Evolutionary conservation across 2,329 filamentous ascomycete species (phyloP).

Genomic region (Raffaelea arxii): DNA sequence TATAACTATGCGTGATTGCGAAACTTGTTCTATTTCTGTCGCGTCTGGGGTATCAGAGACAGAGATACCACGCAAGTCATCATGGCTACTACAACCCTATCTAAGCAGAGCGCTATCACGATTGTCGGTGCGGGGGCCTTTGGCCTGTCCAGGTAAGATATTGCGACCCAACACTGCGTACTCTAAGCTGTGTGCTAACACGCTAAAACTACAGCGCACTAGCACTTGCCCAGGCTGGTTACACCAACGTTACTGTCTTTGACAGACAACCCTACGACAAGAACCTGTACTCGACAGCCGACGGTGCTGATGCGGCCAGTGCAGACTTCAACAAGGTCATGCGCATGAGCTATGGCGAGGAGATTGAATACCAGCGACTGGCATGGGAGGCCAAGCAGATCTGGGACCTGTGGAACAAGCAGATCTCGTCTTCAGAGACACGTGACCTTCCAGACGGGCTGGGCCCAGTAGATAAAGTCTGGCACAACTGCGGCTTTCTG

Average conservation of each 20-base stretch:
- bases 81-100: background rate
- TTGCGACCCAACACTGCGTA: too few species aligned
- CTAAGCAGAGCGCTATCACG: conserved; percentile 18
- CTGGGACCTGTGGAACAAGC: conserved; percentile 41
- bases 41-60: too few species aligned
- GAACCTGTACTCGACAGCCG: conserved; percentile 27
- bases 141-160: too few species aligned
- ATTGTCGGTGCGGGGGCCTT: conserved; percentile 24
- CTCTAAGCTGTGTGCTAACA: too few species aligned
- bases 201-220: conserved; percentile 33
- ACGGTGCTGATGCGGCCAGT: conserved; percentile 33
- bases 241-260: conserved; percentile 35
- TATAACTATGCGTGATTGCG: too few species aligned
- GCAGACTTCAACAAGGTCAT: conserved; percentile 37
- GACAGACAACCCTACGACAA: conserved; percentile 34
- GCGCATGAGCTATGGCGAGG: conserved; percentile 28
- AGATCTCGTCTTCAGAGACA: too few species aligned
- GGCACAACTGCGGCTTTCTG: too few species aligned
- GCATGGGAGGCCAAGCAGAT: conserved; percentile 28
- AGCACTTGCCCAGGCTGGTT: conserved; percentile 32
- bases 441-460: too few species aligned
- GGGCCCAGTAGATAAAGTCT: too few species aligned
- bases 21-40: too few species aligned
- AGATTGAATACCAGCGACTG: conserved; percentile 36
- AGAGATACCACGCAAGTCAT: too few species aligned